Percentiles rank a stretch among this genome's conserved stretches.
phyloP scores from a whole-genome alignment of 805 yeast genomes.

The Ogataea paradorogensis region DNA sequence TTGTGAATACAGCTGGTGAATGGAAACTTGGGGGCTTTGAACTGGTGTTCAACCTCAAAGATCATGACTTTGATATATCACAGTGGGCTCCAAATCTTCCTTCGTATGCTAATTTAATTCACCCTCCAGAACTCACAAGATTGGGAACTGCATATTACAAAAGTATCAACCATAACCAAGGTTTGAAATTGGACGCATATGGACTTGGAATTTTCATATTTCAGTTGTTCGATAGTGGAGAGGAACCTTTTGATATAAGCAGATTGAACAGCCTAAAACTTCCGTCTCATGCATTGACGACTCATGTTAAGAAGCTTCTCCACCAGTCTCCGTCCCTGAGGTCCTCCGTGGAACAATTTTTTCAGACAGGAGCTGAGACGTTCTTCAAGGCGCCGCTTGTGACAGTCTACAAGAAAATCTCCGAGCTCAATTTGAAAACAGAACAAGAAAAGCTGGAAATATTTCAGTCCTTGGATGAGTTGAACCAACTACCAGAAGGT shows the following conservation, averaged over 20 bases:
- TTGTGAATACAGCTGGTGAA: conserved; percentile 66
- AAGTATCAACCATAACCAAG: conserved; percentile 25
- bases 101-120: conserved; percentile 19
- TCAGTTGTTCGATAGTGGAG: conserved; percentile 38
- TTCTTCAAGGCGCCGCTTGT: conserved; percentile 49
- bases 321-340: conserved; percentile 38
- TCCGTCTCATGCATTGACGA: conserved; percentile 39
- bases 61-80: conserved; percentile 35
- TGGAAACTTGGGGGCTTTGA: conserved; percentile 88
- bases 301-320: conserved; percentile 40
- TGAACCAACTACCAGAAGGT: conserved; percentile 44
- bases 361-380: conserved; percentile 29
- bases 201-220: conserved; percentile 56
- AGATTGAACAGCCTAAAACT: conserved; percentile 15
- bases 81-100: conserved; percentile 27
- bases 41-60: conserved; percentile 49
- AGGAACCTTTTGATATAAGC: conserved; percentile 4
- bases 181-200: conserved; percentile 60
- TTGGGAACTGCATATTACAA: conserved; percentile 42
- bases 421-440: conserved; percentile 51
- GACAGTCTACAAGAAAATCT: conserved; percentile 48
- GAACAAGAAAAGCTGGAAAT: conserved; percentile 52
- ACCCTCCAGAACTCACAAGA: conserved; percentile 53
- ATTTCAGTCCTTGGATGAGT: conserved; percentile 37
- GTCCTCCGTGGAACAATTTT: conserved; percentile 37